These are phyloP conservation scores for Mortierella sp. DNA, from an alignment of 371 early-diverging fungal species.

Conservation along the genomic window DNA sequence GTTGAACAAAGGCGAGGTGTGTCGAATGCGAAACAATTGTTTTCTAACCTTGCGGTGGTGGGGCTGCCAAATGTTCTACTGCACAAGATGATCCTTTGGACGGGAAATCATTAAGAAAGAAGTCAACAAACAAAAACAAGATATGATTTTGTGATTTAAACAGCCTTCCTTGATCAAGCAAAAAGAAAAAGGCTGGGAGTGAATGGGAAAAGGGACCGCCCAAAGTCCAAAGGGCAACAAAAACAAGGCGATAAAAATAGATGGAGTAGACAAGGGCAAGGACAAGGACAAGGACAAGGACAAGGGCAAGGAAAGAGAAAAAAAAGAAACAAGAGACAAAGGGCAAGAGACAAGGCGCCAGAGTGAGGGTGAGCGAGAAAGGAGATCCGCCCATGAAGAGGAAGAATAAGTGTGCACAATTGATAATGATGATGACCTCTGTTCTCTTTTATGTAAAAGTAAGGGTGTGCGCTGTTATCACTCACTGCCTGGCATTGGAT, in stretches of 20 bases:
- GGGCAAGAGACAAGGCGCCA: neutral
- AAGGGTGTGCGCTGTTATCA: neutral
- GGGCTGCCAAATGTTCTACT: no score
- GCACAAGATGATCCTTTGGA: neutral
- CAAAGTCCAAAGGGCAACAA: no score
- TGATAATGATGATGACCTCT: neutral
- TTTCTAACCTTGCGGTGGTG: no score
- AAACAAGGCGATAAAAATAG: slow-evolving; percentile 1
- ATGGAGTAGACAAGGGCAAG: neutral
- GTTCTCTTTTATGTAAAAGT: neutral
- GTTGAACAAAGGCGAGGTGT: no score
- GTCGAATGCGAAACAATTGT: no score
- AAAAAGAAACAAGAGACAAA: neutral
- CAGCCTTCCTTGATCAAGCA: neutral
- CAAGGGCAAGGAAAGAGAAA: neutral
- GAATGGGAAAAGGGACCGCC: neutral
- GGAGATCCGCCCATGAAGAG: no score
- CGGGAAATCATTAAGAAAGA: neutral
- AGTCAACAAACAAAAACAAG: neutral
- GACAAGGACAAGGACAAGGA: neutral
- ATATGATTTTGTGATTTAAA: neutral
- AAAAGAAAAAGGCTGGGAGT: slow-evolving; percentile 4
- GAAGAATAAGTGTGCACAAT: neutral
- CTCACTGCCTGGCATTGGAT: neutral
- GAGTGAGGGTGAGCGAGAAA: neutral